Evolutionary conservation across 176 grass and related monocot species (phyloP).

Genomic region (Hsuehochloa calcarea): DNA sequence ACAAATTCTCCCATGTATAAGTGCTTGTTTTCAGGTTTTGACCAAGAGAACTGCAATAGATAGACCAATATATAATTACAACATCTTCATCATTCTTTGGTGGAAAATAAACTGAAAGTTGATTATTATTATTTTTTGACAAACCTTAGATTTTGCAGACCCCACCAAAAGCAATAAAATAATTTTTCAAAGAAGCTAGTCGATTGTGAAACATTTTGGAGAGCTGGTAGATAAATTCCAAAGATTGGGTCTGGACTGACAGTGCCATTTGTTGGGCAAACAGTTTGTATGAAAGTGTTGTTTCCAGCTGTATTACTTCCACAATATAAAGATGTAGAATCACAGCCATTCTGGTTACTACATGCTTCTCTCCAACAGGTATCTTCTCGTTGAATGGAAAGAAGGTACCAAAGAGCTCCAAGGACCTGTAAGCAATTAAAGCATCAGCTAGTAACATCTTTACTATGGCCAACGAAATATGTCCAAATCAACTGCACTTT

Average conservation of each 20-base stretch:
- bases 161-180: slow-evolving; percentile 99
- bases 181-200: slow-evolving; percentile 86
- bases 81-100: not conserved
- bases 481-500: not conserved
- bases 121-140: not conserved
- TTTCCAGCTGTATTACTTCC: slow-evolving; percentile 11
- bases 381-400: slow-evolving; percentile 75
- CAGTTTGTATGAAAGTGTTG: slow-evolving; percentile 39
- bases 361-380: slow-evolving; percentile 76
- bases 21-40: slow-evolving; percentile 90
- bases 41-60: slow-evolving; percentile 85
- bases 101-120: not conserved
- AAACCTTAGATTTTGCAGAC: slow-evolving; percentile 92
- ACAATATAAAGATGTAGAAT: slow-evolving; percentile 59
- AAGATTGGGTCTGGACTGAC: slow-evolving; percentile 38
- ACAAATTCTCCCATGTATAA: slow-evolving; percentile 72
- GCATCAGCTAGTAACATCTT: slow-evolving; percentile 22
- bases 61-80: slow-evolving; percentile 20
- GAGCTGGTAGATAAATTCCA: slow-evolving; percentile 69
- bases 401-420: slow-evolving; percentile 91
- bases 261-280: slow-evolving; percentile 38
- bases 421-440: slow-evolving; percentile 57
- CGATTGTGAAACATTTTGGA: slow-evolving; percentile 58
- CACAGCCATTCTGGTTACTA: slow-evolving; percentile 5
- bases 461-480: not conserved